Base-by-base conservation (phyloP, 2,329 filamentous ascomycete species). In the Cladosporium sp. region DNA sequence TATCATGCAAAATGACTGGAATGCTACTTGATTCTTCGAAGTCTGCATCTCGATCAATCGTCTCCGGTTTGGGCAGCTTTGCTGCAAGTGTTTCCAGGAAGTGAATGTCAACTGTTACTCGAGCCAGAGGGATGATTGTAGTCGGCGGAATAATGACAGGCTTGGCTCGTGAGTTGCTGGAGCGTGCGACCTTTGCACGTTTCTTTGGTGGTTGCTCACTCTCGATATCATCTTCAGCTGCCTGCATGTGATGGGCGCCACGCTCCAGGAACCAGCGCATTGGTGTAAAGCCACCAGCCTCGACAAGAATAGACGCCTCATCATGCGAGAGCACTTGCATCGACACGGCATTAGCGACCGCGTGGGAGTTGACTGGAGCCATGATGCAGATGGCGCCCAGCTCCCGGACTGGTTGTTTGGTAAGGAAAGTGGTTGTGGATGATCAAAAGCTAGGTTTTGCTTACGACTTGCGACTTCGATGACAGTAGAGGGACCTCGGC, bases 261-360 rank as follows among this genome's bases (percentile, higher is more conserved):
- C 71, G 70, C 60, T 72, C 70, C 4, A 76, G 58, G 61, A 76
- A 76, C 71, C 73, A 76, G 57, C 70, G 67, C 60, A 69, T 68
- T 0, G 74, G 74, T 30, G 69, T 70, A 59, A 72, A 73, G n/a
- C 69, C 68, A 25, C 73, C 74, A n/a, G 74, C 70, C 65, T 76
- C 74, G 34, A 75, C 70, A 11, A 75, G 60, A 23, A 76, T 72
- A 1, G 68, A 68, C 26, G 58, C 49, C 26, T 71, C 66, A 63
- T 75, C 73, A 26, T 68, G 53, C 6, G 70, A 71, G 23, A 65
- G 57, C 2, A 75, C 74, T 36, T 71, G 69, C 2, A 46, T 69
- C 11, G 73, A 71, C 48, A 70, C 54, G 10, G 72, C 73, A 8
- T 67, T 72, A 46, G 67, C 70, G 60, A 70, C 67, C 25, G 68